A percentile compares a stretch with the other conserved stretches of the same genome.
Conservation (phyloP, 345 rosid genomes). For the Citrus unshiu region DNA sequence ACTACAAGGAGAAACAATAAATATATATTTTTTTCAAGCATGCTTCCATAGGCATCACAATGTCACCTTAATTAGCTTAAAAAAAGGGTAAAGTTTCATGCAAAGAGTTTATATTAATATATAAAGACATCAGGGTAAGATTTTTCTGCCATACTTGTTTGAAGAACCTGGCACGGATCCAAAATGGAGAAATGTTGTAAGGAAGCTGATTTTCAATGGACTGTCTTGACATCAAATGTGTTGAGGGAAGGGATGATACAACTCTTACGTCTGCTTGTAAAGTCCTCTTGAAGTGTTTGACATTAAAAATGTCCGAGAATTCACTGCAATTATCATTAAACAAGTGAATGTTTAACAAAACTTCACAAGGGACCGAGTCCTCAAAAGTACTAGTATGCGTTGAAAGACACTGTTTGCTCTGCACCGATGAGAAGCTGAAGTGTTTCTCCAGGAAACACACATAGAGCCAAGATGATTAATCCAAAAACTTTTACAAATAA, state of each 20-base stretch:
- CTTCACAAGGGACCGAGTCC: not conserved
- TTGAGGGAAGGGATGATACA: slow-evolving; percentile 68
- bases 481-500: not conserved
- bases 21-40: not conserved
- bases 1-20: not conserved
- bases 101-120: not conserved
- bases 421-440: not conserved
- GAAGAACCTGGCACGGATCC: slow-evolving; percentile 66
- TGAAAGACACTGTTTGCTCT: not conserved
- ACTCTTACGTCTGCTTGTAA: slow-evolving; percentile 54
- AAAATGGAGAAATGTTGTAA: slow-evolving; percentile 51
- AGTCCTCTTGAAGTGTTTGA: slow-evolving; percentile 63
- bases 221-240: slow-evolving; percentile 59
- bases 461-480: not conserved
- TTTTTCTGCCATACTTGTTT: slow-evolving; percentile 31
- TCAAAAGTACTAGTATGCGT: not conserved
- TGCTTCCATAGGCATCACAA: not conserved
- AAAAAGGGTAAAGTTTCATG: not conserved
- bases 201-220: slow-evolving; percentile 55
- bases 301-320: slow-evolving; percentile 59
- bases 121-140: not conserved
- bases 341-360: not conserved
- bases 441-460: not conserved
- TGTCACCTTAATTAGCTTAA: not conserved
- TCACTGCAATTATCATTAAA: slow-evolving; percentile 42